These are phyloP conservation scores for Ustilago sp. DNA, from an alignment of 1,284 basidiomycete genomes.

Conservation along the genomic window DNA sequence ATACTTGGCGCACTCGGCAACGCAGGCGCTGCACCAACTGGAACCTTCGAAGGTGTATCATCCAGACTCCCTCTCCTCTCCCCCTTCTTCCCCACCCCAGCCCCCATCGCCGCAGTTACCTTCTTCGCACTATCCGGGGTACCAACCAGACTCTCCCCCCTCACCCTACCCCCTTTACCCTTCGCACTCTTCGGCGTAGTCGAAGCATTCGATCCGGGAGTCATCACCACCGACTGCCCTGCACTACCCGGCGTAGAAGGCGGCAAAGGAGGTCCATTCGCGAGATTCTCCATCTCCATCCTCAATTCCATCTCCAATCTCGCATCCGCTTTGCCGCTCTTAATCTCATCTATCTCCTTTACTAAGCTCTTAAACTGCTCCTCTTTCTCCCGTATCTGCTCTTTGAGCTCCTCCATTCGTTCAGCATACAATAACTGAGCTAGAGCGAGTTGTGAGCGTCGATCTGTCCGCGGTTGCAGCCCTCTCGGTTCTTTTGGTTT, in stretches of 20 bases:
- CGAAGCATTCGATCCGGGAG: constrained; percentile 25
- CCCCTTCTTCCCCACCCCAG: constrained; percentile 12
- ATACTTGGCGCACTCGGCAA: constrained; percentile 34
- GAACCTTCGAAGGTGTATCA: constrained; percentile 32
- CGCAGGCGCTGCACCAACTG: constrained; percentile 15
- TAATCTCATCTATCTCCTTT: constrained; percentile 53
- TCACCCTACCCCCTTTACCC: constrained; percentile 25
- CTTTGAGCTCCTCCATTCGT: constrained; percentile 58
- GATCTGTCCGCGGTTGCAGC: constrained; percentile 45
- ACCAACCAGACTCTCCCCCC: constrained; percentile 33
- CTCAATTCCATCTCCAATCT: constrained; percentile 43
- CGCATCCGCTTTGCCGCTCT: constrained; percentile 43
- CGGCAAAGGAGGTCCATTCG: constrained; percentile 41
- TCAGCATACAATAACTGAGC: constrained; percentile 65
- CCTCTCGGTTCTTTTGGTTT: constrained; percentile 55
- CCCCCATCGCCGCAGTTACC: constrained; percentile 12
- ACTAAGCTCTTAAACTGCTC: constrained; percentile 47
- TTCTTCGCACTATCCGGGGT: constrained; percentile 9
- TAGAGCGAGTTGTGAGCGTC: constrained; percentile 56
- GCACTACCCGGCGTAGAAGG: constrained; percentile 32
- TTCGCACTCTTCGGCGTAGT: constrained; percentile 46
- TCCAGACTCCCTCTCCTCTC: constrained; percentile 37
- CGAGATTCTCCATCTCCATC: constrained; percentile 52
- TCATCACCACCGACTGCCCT: constrained; percentile 22
- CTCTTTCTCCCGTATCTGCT: constrained; percentile 58